A percentile compares a stretch with the other conserved stretches of the same genome.
Conservation (phyloP, 1,284 basidiomycete species). For the Sanghuangporus baumii region DNA sequence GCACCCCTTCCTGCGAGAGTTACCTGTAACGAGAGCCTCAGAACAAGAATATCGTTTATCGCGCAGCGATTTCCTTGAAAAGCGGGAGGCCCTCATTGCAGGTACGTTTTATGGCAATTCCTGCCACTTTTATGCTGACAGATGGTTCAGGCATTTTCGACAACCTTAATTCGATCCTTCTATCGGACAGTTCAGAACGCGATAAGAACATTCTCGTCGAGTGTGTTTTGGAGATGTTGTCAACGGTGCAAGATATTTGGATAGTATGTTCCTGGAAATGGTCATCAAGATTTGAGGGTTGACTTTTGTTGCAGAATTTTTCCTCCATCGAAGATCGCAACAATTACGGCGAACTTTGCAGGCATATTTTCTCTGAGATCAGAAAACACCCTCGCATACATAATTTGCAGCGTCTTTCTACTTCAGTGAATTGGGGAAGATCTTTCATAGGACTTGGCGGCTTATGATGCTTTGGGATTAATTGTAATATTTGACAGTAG, state of each 20-base stretch:
- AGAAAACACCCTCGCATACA: constrained; percentile 1
- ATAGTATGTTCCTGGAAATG: background rate
- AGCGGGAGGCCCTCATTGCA: constrained; percentile 4
- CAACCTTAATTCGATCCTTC: constrained; percentile 8
- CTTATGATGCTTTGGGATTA: background rate
- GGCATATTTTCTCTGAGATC: background rate
- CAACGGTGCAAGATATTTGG: constrained; percentile 15
- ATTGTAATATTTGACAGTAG: background rate
- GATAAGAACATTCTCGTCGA: constrained; percentile 6
- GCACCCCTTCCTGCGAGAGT: constrained; percentile 43
- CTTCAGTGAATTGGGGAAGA: constrained; percentile 1
- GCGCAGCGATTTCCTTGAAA: constrained; percentile 1
- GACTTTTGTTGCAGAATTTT: background rate
- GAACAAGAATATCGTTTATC: constrained; percentile 4
- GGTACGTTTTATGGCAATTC: background rate
- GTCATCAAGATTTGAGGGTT: background rate
- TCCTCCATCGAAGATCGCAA: background rate
- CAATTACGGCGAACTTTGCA: constrained; percentile 2
- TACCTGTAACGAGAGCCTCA: constrained; percentile 20
- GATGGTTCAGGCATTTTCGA: constrained; percentile 2
- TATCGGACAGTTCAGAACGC: background rate
- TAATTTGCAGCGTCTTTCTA: constrained; percentile 1
- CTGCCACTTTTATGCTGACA: background rate
- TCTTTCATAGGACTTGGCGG: background rate
- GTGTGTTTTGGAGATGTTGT: constrained; percentile 11